Base-by-base conservation (phyloP, 805 yeast species). In the Starmera quercuum region DNA sequence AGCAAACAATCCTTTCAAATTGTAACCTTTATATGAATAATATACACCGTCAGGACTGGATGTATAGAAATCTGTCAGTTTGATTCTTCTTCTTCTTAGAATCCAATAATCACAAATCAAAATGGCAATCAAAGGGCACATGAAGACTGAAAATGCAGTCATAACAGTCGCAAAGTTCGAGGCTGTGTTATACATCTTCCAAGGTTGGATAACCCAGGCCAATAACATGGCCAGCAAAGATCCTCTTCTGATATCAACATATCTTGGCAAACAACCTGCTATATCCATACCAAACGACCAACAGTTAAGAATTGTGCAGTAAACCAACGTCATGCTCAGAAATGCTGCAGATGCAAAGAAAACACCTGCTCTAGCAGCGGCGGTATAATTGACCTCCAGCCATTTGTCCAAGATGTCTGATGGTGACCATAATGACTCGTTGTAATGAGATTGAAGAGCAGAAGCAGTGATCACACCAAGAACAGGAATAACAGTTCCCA, bases 361-460 rank as follows among this genome's bases (percentile, higher is more conserved):
- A 2, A 68, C 66, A 7, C 66, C 77, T 19, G 72, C 73, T 35
- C 78, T 59, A 12, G 64, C 51, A 29, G 49, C 54, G 15, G 62
- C 42, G 13, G 56, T 45, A 40, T 67, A 64, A 34, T 52, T 47
- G 28, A 64, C 59, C 8, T 53, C 36, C 36, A 70, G 28, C 73
- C 73, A 68, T 41, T 51, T 48, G 33, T 49, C 43, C 35, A 59
- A 53, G 30, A 66, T 54, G 29, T 56, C 59, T 37, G 61, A 61
- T 4, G 77, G 78, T 40, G 61, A 59, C 78, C 78, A 71, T 27
- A 64, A 42, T 6, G 53, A 40, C n/a, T 32, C 40, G 15, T 47
- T 53, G 32, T 50, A 54, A 16, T 31, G 33, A 12, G 33, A 47
- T 26, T 40, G 30, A 24, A 42, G 41, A 7, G 53, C 41, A 11